Evolutionary conservation across 2,329 filamentous ascomycete genomes (phyloP).

Genomic region (Phyllosticta citriasiana): DNA sequence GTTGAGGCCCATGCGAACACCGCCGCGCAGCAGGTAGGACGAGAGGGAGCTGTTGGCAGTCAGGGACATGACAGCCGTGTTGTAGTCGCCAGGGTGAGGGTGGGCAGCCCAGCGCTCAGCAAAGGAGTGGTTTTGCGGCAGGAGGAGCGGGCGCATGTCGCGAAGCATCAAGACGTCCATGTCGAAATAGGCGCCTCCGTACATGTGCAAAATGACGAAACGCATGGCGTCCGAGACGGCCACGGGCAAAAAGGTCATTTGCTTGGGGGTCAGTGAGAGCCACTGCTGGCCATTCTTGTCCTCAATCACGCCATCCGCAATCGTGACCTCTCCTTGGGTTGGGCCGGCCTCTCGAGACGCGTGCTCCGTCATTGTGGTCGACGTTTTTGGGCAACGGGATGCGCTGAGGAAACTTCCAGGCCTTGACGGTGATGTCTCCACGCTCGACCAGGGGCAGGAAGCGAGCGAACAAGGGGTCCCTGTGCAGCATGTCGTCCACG

Average conservation of each 20-base stretch:
- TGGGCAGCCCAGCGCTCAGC: constrained; percentile 49
- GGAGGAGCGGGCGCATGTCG: constrained; percentile 44
- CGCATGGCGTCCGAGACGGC: constrained; percentile 47
- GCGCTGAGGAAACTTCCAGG: constrained; percentile 45
- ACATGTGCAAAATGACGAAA: constrained; percentile 45
- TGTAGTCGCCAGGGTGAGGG: constrained; percentile 44
- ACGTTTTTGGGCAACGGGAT: constrained; percentile 41
- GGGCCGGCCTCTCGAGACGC: constrained; percentile 36
- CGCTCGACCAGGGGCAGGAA: constrained; percentile 45
- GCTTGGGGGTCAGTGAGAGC: constrained; percentile 43
- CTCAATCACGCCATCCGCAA: constrained; percentile 43
- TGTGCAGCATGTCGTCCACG: constrained; percentile 41
- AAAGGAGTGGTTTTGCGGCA: constrained; percentile 42
- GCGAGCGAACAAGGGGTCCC: constrained; percentile 42
- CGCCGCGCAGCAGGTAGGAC: constrained; percentile 45
- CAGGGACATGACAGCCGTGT: constrained; percentile 47
- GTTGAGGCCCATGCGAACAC: constrained; percentile 48
- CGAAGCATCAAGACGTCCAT: constrained; percentile 47
- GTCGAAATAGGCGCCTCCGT: constrained; percentile 46
- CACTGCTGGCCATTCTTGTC: constrained; percentile 42
- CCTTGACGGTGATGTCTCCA: constrained; percentile 42
- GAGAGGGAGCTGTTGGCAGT: constrained; percentile 47
- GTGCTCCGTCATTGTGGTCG: constrained; percentile 40
- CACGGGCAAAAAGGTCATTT: constrained; percentile 49
- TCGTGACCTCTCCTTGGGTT: constrained; percentile 32